phyloP scores from a whole-genome alignment of 768 basidiomycete species.

The Russula brevipes region DNA sequence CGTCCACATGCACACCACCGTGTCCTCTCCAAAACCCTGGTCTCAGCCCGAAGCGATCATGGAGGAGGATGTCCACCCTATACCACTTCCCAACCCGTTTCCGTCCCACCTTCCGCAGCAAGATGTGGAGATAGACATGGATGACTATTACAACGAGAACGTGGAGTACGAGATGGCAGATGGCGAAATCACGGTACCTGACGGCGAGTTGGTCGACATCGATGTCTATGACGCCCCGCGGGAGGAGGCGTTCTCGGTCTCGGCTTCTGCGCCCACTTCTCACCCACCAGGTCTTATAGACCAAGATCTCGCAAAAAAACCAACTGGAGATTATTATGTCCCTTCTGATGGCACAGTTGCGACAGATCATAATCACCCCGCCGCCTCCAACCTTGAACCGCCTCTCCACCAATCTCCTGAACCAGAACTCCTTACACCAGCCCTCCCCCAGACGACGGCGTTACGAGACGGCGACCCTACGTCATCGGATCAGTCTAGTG shows the following conservation, averaged over 20 bases:
- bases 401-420: conserved; percentile 34
- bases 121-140: conserved; percentile 27
- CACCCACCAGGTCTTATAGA: conserved; percentile 3
- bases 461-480: background rate
- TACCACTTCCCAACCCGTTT: conserved; percentile 5
- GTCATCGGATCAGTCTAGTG: background rate
- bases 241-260: conserved; percentile 10
- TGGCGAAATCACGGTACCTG: conserved; percentile 13
- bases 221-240: conserved; percentile 23
- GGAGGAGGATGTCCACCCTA: conserved; percentile 24
- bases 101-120: conserved; percentile 18
- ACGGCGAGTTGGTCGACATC: conserved; percentile 24
- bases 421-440: conserved; percentile 6
- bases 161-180: conserved; percentile 27
- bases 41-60: conserved; percentile 22
- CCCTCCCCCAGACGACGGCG: background rate
- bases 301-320: conserved; percentile 6
- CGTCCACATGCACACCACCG: conserved; percentile 26
- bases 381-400: conserved; percentile 43
- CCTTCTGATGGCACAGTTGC: conserved; percentile 49
- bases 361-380: conserved; percentile 68
- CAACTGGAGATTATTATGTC: background rate
- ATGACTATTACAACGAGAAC: conserved; percentile 21
- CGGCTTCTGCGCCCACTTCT: conserved; percentile 1
- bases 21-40: conserved; percentile 26